These are phyloP conservation scores for Phlyctochytrium bullatum DNA, from an alignment of 192 early-diverging fungal species.

Conservation along the genomic window DNA sequence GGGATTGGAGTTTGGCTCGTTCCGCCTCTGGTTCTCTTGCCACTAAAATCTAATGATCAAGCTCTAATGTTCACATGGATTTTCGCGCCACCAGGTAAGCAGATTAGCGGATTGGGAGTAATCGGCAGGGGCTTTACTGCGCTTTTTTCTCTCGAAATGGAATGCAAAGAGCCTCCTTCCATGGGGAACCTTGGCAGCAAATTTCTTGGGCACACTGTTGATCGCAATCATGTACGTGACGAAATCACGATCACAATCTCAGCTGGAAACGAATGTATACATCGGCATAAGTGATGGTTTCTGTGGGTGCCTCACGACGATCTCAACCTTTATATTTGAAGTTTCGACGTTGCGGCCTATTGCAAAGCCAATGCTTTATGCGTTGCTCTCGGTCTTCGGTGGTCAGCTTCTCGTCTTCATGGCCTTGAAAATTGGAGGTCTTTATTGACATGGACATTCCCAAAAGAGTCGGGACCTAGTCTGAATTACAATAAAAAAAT, in stretches of 20 bases:
- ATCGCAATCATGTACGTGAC: constrained; percentile 20
- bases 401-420: neutral
- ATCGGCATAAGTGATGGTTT: constrained; percentile 51
- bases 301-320: constrained; percentile 67
- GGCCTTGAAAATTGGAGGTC: neutral
- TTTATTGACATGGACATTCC: too few relatives aligned
- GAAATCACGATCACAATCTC: neutral
- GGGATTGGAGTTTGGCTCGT: neutral
- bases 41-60: neutral
- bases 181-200: constrained; percentile 26
- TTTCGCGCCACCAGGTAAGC: constrained; percentile 1
- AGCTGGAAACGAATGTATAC: constrained; percentile 17
- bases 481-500: too few relatives aligned
- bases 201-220: constrained; percentile 30
- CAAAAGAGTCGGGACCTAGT: too few relatives aligned
- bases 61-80: neutral
- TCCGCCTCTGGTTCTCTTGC: neutral
- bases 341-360: constrained; percentile 20
- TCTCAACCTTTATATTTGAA: constrained; percentile 64
- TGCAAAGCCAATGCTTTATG: neutral
- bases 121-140: neutral
- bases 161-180: neutral
- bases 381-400: neutral
- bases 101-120: constrained; percentile 21
- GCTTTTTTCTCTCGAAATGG: neutral